Base-by-base conservation (phyloP, 768 basidiomycete species). In the Porpolomopsis calyptriformis region DNA sequence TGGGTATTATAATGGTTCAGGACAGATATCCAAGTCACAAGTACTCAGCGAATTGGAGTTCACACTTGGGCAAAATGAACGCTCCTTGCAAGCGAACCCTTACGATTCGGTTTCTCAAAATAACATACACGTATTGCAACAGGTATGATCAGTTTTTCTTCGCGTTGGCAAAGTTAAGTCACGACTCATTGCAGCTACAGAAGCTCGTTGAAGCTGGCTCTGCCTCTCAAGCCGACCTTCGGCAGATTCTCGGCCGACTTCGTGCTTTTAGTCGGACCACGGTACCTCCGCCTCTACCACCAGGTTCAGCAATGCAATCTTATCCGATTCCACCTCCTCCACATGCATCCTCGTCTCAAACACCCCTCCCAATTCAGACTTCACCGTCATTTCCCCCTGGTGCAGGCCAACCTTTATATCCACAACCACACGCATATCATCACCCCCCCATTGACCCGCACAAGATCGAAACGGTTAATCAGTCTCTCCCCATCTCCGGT, bases 11-110 rank as follows among this genome's bases (percentile, higher is more conserved):
- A 60, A 61, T 47, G 61, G 65, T 39, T 63, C 68, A 4, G 63
- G 69, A 12, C 67, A 76, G 51, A 73, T 87, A 25, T 79, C 82
- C 6, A 82, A 82, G 60, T 69, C 77, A 1, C 86, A 89, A 62
- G 91, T 94, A 4, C 69, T 90, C 4, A 79, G 79, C 40, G 87
- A 91, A 60, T 69, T 92, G 2, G 83, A 92, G 51, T 86, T 84
- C 37, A 82, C 83, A 6, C 70, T 93, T 24, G 75, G 80, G 39
- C 81, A 86, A 57, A 89, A 90, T 60, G 82, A 91, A 55, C 78
- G 85, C 5, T 68, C 71, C 9, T 52, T 86, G 2, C 84, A 85
- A 54, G 52, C 67, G 1, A 88, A 88, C 51, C 85, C 82, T 0
- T 83, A 80, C 58, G 90, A 98, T 56, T 56, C 67, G 12, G 60